These are phyloP conservation scores for Aureobasidium sp. DNA, from an alignment of 2,329 filamentous ascomycete species.

Conservation along the genomic window DNA sequence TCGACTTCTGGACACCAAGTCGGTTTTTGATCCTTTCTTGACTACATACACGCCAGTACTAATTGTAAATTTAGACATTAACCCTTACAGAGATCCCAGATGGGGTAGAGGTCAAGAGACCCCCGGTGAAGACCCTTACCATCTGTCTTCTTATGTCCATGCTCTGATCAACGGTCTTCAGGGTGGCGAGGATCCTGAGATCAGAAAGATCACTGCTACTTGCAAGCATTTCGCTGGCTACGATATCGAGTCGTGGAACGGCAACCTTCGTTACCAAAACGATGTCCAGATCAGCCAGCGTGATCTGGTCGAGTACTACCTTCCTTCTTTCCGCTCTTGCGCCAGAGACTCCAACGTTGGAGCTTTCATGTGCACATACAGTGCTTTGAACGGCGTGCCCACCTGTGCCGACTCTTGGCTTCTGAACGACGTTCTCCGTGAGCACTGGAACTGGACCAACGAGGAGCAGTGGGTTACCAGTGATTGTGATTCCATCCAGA, in stretches of 20 bases:
- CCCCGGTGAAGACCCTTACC: constrained; percentile 22
- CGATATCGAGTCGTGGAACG: constrained; percentile 25
- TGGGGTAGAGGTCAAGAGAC: constrained; percentile 23
- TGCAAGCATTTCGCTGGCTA: constrained; percentile 38
- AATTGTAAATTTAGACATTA: constrained; percentile 45
- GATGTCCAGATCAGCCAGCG: constrained; percentile 50
- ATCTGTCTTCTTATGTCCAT: constrained; percentile 26
- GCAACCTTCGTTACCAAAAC: constrained; percentile 37
- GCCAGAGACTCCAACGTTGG: constrained; percentile 36
- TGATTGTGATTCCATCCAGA: constrained; percentile 56
- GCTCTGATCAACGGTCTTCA: constrained; percentile 26
- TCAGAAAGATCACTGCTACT: constrained; percentile 34
- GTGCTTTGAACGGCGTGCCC: constrained; percentile 57
- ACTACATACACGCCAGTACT: not conserved
- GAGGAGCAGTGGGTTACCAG: constrained; percentile 55
- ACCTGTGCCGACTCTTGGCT: constrained; percentile 56
- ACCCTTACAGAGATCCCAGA: constrained; percentile 49
- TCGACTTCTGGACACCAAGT: constrained; percentile 49
- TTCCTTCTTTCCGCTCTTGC: constrained; percentile 52
- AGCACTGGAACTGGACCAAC: constrained; percentile 56
- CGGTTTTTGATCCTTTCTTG: not conserved
- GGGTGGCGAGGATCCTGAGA: constrained; percentile 24
- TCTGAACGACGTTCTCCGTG: constrained; percentile 52
- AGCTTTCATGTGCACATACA: constrained; percentile 49
- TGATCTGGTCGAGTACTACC: constrained; percentile 59